A percentile compares a stretch with the other conserved stretches of the same genome.
These are phyloP conservation scores for Penicillium capsulatum DNA, from an alignment of 2,329 filamentous ascomycete genomes.

Conservation along the genomic window DNA sequence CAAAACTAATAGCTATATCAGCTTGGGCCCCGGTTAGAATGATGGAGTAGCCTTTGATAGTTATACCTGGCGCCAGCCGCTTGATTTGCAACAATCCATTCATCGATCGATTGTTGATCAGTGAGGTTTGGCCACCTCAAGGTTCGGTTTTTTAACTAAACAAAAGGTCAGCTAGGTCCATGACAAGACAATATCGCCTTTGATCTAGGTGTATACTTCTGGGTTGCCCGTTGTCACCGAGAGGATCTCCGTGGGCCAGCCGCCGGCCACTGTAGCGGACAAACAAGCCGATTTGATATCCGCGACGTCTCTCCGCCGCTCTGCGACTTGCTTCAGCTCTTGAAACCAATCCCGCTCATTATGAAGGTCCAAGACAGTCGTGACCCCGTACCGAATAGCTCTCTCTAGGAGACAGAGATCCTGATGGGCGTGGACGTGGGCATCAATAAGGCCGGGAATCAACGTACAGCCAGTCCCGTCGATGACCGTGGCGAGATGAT, in stretches of 20 bases:
- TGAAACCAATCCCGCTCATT: conserved; percentile 12
- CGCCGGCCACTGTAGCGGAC: conserved; percentile 8
- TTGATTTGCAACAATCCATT: conserved; percentile 5
- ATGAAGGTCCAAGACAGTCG: conserved; percentile 9
- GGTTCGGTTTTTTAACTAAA: conserved; percentile 8
- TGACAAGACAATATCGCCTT: neutral
- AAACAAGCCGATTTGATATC: conserved; percentile 12
- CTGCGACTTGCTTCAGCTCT: conserved; percentile 3
- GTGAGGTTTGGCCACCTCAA: conserved; percentile 8
- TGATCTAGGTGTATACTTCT: neutral
- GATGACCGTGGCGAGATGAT: conserved; percentile 1
- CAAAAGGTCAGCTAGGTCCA: neutral
- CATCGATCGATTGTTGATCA: conserved; percentile 7
- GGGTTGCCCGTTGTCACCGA: conserved; percentile 5
- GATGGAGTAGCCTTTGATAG: neutral
- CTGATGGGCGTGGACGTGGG: conserved; percentile 8
- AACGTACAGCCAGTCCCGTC: conserved; percentile 10
- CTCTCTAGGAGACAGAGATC: conserved; percentile 9
- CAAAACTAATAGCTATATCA: conserved; percentile 3
- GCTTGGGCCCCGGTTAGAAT: neutral
- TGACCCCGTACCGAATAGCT: conserved; percentile 7
- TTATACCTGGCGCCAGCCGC: conserved; percentile 9
- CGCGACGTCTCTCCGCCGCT: conserved; percentile 5
- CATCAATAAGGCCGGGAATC: conserved; percentile 11
- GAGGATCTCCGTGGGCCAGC: conserved; percentile 10